Conservation (phyloP, 768 basidiomycete genomes). For the Roridomyces roridus region DNA sequence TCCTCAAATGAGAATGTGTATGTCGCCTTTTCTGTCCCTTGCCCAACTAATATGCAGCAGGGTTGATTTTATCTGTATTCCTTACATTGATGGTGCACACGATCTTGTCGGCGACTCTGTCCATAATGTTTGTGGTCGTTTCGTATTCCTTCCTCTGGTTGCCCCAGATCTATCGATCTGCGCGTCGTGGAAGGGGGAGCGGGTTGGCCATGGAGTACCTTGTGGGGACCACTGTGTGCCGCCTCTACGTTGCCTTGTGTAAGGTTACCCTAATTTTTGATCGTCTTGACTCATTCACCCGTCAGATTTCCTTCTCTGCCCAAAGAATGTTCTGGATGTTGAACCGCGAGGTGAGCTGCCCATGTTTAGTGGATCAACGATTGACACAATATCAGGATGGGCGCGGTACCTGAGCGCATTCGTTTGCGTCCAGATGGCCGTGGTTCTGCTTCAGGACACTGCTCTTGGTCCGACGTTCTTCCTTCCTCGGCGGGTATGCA, state of each 20-base stretch:
- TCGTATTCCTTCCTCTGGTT: conserved; percentile 87
- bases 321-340: conserved; percentile 86
- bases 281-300: neutral
- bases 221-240: conserved; percentile 74
- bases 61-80: conserved; percentile 71
- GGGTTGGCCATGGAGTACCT: conserved; percentile 75
- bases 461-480: conserved; percentile 84
- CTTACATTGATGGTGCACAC: conserved; percentile 78
- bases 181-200: conserved; percentile 70
- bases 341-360: conserved; percentile 67
- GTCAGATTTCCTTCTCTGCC: conserved; percentile 84
- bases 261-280: conserved; percentile 45
- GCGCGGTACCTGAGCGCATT: conserved; percentile 63
- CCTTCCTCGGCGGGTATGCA: conserved; percentile 68
- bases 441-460: conserved; percentile 74
- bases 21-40: conserved; percentile 28
- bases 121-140: conserved; percentile 66
- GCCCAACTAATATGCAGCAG: conserved; percentile 39
- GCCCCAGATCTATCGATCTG: conserved; percentile 83
- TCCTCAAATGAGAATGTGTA: conserved; percentile 76
- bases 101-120: conserved; percentile 69
- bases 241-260: conserved; percentile 80
- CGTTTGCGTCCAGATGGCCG: conserved; percentile 63
- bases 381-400: too few relatives aligned
- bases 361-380: neutral